Percentiles rank a stretch among this genome's conserved stretches.
These are phyloP conservation scores for Podila verticillata DNA, from an alignment of 192 early-diverging fungal genomes.

Conservation along the genomic window DNA sequence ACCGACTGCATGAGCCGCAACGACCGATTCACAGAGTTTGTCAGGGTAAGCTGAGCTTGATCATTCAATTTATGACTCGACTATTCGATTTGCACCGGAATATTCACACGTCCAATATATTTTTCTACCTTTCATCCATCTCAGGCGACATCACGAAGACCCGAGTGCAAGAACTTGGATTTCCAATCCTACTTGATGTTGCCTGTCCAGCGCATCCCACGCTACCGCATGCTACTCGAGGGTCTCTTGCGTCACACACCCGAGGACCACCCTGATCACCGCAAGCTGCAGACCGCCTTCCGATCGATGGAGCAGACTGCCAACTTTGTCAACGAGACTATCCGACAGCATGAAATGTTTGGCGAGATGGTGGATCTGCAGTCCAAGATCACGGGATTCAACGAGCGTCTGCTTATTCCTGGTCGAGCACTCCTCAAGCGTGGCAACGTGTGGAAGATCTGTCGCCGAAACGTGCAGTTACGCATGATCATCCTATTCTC, in stretches of 20 bases:
- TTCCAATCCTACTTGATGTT: constrained; percentile 86
- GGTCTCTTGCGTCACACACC: constrained; percentile 78
- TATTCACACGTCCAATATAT: background rate
- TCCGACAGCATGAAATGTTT: constrained; percentile 82
- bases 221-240: constrained; percentile 85
- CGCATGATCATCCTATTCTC: constrained; percentile 80
- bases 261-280: constrained; percentile 76
- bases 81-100: background rate
- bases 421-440: constrained; percentile 72
- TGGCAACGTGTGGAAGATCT: constrained; percentile 79
- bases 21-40: constrained; percentile 47
- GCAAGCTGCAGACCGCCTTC: constrained; percentile 68
- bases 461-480: constrained; percentile 76
- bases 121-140: constrained; percentile 16
- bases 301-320: constrained; percentile 77
- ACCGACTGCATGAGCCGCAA: constrained; percentile 50
- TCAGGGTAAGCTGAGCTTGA: constrained; percentile 51
- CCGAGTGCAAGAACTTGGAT: constrained; percentile 60
- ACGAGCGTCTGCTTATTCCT: constrained; percentile 74
- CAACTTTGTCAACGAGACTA: constrained; percentile 80
- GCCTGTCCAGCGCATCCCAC: constrained; percentile 90
- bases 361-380: constrained; percentile 77
- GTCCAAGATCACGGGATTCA: constrained; percentile 67
- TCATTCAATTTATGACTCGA: constrained; percentile 50
- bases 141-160: constrained; percentile 53